Evolutionary conservation across 2,329 filamentous ascomycete species (phyloP), one percentile per base, ranked within the genome.

Genomic region (Canariomyces notabilis): DNA sequence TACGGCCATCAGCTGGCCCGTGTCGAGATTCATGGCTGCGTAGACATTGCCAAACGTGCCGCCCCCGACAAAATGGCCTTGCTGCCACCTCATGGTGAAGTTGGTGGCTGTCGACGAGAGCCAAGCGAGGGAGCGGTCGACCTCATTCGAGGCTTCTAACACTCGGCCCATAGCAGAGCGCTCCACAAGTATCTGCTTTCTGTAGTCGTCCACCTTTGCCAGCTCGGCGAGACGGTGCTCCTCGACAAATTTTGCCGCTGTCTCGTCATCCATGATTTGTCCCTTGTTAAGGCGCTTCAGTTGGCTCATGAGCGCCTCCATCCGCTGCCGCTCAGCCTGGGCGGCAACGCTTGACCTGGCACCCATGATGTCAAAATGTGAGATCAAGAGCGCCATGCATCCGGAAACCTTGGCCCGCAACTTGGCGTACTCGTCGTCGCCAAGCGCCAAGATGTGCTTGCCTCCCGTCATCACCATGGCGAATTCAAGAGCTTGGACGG

Each of bases 351-450:
- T 96, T 6, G 90, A 95, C 59, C 91, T 82, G 20, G 93, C 93
- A 19, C 93, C 93, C 86, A 98, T 95, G 67, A 98, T 97, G 65
- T 98, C 93, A 60, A 98, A 98, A 67, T 98, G 93, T 8, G 90
- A 96, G 56, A 98, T 97, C 39, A 98, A 75, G 19, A 98, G 77
- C 16, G 89, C 90, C 93, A 98, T 98, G 66, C 93, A 98, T 0
- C 91, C 91, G 7, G 89, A 89, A 5, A 98, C 93, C 66, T 96
- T 97, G 48, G 81, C 76, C 36, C 91, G 80, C 52, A 98, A 73
- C 53, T 77, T 82, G 5, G 83, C 79, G 63, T 95, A 98, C 61
- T 98, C 91, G 33, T 85, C 80, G 48, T 95, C 89, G 33, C 85
- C 88, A 49, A 98, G 82, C 1, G 85, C 87, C n/a, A 98, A 70